Evolutionary conservation across 768 basidiomycete genomes (phyloP), one percentile per base, ranked within the genome.

Genomic region (Lactarius quietus): DNA sequence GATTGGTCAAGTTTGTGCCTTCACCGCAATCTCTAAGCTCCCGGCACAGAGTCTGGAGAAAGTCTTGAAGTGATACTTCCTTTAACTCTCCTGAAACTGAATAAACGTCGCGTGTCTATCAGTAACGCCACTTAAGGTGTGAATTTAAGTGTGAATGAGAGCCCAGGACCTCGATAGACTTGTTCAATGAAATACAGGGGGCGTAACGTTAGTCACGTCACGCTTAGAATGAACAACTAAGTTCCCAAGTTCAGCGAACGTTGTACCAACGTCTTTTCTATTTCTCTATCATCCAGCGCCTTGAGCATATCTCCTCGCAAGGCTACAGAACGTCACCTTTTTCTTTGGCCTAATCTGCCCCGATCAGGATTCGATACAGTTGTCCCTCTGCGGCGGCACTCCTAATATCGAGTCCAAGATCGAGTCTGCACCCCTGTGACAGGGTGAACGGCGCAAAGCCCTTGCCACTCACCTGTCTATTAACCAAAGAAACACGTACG

Each of bases 211-310:
- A 12, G 67, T 69, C 69, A 69, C 69, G 67, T 69, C 69, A 69
- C 69, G 60, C 69, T 68, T 69, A 69, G 69, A 69, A 69, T 64
- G 69, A 69, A 66, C 65, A 66, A 69, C 69, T 69, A 69, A 60
- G 69, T 69, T 69, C 69, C 68, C 69, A 64, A 69, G 69, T 69
- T 69, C 69, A 69, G 67, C 57, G 54, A 59, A 69, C 59, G 60
- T 67, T 58, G 65, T 57, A 63, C 62, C 63, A 57, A 64, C 67
- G 59, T 68, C 60, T 54, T 51, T 61, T 61, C 54, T 62, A 61
- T 62, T 51, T 58, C 20, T 45, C 57, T 57, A 66, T 66, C 65
- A 54, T 66, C 61, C 65, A 62, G 41, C 61, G 33, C 57, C 65
- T 18, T 18, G 51, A 26, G 12, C 65, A 54, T 57, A 54, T 66